These are phyloP conservation scores for Alternaria atra DNA, from an alignment of 2,329 filamentous ascomycete species.

Conservation along the genomic window DNA sequence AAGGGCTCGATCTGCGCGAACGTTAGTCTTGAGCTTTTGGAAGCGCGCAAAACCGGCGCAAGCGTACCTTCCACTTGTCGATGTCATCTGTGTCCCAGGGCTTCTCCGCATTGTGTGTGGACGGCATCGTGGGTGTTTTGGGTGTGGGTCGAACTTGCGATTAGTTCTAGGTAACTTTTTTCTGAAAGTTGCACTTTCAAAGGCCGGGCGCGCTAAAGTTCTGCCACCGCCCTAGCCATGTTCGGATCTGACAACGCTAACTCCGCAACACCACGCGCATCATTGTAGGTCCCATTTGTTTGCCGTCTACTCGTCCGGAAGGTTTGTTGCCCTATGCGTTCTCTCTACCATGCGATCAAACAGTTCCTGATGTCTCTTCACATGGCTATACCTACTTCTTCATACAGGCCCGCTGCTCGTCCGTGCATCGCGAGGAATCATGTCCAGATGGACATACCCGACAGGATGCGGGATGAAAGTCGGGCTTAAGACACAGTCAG, in stretches of 20 bases:
- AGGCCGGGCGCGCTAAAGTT: slow-evolving; percentile 10
- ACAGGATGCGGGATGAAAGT: too few species aligned
- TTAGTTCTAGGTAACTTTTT: slow-evolving; percentile 21
- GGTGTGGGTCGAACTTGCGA: neutral
- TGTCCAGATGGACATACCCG: too few species aligned
- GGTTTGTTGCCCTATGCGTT: too few species aligned
- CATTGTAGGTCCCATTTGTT: neutral
- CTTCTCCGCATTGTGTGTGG: slow-evolving; percentile 80
- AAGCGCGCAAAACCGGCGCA: neutral
- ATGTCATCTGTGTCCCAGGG: slow-evolving; percentile 92
- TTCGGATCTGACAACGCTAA: neutral
- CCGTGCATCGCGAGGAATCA: too few species aligned
- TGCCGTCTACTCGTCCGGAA: neutral
- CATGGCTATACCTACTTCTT: too few species aligned
- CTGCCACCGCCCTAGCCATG: slow-evolving; percentile 15
- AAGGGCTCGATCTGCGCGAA: slow-evolving; percentile 75
- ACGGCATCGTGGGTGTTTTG: slow-evolving; percentile 70
- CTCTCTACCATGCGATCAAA: too few species aligned
- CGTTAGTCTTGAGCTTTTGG: slow-evolving; percentile 1
- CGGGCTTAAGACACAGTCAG: too few species aligned
- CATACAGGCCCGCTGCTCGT: too few species aligned
- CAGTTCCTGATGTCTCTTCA: too few species aligned
- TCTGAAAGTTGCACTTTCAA: slow-evolving; percentile 15
- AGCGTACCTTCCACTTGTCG: slow-evolving; percentile 86
- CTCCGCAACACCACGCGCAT: neutral